Evolutionary conservation across 2,329 filamentous ascomycete genomes (phyloP).

Genomic region (Aspergillus sp.): DNA sequence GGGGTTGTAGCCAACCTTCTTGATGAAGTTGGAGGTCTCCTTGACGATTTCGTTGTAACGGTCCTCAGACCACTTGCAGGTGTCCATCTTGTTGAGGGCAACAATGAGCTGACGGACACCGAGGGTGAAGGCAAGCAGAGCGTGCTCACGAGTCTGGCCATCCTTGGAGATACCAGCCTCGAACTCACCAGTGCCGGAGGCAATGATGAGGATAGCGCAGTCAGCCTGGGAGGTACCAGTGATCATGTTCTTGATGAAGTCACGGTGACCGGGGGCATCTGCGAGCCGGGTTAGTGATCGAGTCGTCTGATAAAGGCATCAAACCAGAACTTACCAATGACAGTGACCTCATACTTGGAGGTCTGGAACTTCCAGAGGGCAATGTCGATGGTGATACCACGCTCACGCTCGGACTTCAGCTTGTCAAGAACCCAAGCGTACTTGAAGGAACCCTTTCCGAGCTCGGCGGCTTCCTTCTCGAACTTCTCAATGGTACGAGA

Average conservation of each 20-base stretch:
- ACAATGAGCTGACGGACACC: constrained; percentile 99
- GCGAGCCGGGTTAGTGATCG: constrained; percentile 19
- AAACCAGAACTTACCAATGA: constrained; percentile 70
- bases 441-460: constrained; percentile 99
- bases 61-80: constrained; percentile 93
- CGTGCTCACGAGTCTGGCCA: constrained; percentile 99
- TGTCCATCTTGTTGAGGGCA: constrained; percentile 99
- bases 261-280: constrained; percentile 99
- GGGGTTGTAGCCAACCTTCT: constrained; percentile 99
- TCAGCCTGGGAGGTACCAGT: constrained; percentile 99
- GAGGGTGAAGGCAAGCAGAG: constrained; percentile 98
- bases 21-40: constrained; percentile 99
- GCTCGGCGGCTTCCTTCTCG: constrained; percentile 99
- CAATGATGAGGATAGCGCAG: constrained; percentile 99
- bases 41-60: constrained; percentile 99
- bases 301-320: background rate
- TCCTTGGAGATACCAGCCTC: constrained; percentile 99
- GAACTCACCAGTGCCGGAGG: constrained; percentile 99
- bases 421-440: constrained; percentile 99
- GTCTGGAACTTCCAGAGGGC: constrained; percentile 99
- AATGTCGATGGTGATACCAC: constrained; percentile 99
- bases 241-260: constrained; percentile 99
- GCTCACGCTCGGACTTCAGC: constrained; percentile 99
- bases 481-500: constrained; percentile 99
- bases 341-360: constrained; percentile 94